Base-by-base conservation (phyloP, 164 flowering plant species). In the Macadamia integrifolia region DNA sequence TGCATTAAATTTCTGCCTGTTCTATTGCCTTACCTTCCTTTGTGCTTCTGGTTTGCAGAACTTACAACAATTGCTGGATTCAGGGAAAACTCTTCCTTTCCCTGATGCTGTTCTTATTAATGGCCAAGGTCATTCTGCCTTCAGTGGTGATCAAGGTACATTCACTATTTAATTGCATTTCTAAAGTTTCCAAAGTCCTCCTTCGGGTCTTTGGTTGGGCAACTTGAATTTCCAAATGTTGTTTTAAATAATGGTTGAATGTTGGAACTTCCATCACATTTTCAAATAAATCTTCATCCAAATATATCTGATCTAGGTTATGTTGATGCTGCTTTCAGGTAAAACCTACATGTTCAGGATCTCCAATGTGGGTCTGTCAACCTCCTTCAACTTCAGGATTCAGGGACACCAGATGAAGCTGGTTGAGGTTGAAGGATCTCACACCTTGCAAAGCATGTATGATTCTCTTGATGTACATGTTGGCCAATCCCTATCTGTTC, bases 51-150 rank as follows among this genome's bases (percentile, higher is more conserved):
- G 43, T 62, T 35, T 72, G 49, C 82, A 89, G 95, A 83, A 43
- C 10, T 68, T 89, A 61, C 78, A 71, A 62, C 65, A 77, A 58
- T 64, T 2, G 9, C 67, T 86, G 70, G 92, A 90, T 66, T 63
- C 76, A 0, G 93, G 97, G 58, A 72, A 63, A 11, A 3, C 67
- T 43, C 81, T 86, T 69, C 87, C 88, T 6, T 72, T 69, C 52
- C 90, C 97, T 12, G 83, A 85, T 78, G 85, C 74, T 31, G 58
- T 90, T 75, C 86, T 88, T 15, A 87, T 87, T 9, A 87, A 90
- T 76, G 96, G 93, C 6, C 76, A 64, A 48, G 46, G 69, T 13
- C 59, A 64, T 12, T 23, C 77, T 31, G 46, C 77, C 58, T 83
- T 86, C 70, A 80, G 77, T 43, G 89, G 89, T 12, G 77, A 81